Conservation (phyloP, 1,284 basidiomycete species). For the Cystobasidium slooffiae region DNA sequence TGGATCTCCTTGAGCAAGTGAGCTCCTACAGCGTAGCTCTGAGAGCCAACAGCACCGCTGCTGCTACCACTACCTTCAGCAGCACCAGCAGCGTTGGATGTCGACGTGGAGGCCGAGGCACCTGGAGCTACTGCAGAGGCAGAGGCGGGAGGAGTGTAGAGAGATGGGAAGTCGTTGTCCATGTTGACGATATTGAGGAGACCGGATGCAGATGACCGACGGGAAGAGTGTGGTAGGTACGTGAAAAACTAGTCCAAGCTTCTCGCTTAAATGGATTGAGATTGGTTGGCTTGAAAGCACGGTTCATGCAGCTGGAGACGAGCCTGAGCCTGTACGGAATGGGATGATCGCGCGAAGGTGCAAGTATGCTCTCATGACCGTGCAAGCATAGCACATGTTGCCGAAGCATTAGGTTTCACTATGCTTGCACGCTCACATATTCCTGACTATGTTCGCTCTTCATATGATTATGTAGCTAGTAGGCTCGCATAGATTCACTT, state of each 20-base stretch:
- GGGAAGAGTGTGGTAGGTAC: neutral
- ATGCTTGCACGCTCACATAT: no score
- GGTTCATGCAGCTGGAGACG: no score
- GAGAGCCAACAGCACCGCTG: neutral
- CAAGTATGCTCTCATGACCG: no score
- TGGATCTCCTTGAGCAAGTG: slow-evolving; percentile 40
- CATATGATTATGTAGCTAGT: no score
- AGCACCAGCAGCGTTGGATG: neutral
- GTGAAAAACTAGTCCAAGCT: slow-evolving; percentile 6
- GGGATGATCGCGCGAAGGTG: no score
- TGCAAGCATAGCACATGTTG: no score
- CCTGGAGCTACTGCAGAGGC: neutral
- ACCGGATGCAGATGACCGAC: slow-evolving; percentile 18
- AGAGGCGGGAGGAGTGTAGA: slow-evolving; percentile 36
- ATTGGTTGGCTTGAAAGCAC: neutral
- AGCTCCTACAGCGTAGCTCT: slow-evolving; percentile 29
- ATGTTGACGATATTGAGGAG: slow-evolving; percentile 22
- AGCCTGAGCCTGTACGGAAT: no score
- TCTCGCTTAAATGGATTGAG: neutral
- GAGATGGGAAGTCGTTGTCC: slow-evolving; percentile 43
- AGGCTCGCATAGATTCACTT: no score
- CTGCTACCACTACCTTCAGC: slow-evolving; percentile 2
- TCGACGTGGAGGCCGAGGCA: slow-evolving; percentile 4
- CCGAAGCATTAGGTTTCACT: no score
- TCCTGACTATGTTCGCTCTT: no score